Percentiles rank a stretch among this genome's conserved stretches.
These are phyloP conservation scores for Globisporangium nodosum DNA, from an alignment of 352 stramenopile species.

Conservation along the genomic window DNA sequence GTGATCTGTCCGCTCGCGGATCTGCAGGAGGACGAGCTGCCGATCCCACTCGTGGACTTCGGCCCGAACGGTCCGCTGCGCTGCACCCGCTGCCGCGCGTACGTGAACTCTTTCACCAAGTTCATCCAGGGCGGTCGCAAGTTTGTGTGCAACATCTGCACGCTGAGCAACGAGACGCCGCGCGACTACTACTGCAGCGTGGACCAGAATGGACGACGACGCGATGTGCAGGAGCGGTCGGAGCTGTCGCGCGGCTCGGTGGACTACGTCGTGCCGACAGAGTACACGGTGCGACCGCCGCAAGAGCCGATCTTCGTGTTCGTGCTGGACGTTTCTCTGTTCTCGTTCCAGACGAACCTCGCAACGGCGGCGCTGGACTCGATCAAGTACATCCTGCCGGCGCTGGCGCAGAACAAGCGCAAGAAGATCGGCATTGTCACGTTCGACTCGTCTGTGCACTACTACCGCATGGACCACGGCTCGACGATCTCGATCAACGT, in stretches of 20 bases:
- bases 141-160: constrained; percentile 89
- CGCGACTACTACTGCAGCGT: constrained; percentile 86
- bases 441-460: constrained; percentile 80
- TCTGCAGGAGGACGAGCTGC: constrained; percentile 73
- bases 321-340: constrained; percentile 82
- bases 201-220: constrained; percentile 79
- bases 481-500: constrained; percentile 69
- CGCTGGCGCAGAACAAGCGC: constrained; percentile 70
- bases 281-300: constrained; percentile 78
- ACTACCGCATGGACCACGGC: constrained; percentile 77
- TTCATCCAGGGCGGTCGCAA: constrained; percentile 81
- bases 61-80: constrained; percentile 69
- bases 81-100: constrained; percentile 80
- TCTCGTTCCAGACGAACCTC: constrained; percentile 74
- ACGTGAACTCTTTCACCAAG: constrained; percentile 87
- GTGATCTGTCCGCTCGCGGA: constrained; percentile 82
- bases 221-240: constrained; percentile 70
- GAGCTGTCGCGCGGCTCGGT: constrained; percentile 81
- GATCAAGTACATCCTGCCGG: constrained; percentile 76
- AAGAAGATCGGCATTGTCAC: constrained; percentile 89
- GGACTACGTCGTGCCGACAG: constrained; percentile 77
- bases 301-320: constrained; percentile 88
- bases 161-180: constrained; percentile 77
- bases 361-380: constrained; percentile 53
- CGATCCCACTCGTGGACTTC: constrained; percentile 86